Percentiles rank a stretch among this genome's conserved stretches.
phyloP scores from a whole-genome alignment of 192 early-diverging fungal genomes.

The Haplosporangium gracile region DNA sequence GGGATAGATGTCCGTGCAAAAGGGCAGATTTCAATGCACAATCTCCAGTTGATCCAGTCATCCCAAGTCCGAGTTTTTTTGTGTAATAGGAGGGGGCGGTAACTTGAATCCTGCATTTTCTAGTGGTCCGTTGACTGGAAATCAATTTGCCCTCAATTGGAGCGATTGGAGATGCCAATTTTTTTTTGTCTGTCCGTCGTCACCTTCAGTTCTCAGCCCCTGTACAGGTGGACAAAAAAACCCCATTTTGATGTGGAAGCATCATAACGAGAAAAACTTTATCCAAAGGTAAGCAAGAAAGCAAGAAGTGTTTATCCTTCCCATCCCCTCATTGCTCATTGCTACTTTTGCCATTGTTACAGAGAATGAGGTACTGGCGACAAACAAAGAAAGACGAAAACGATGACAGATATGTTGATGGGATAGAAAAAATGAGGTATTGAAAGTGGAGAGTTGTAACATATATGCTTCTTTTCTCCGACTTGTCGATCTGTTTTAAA shows the following conservation, averaged over 20 bases:
- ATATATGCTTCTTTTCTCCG: background rate
- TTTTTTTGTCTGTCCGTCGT: background rate
- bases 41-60: conserved; percentile 7
- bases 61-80: background rate
- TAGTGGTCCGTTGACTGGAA: background rate
- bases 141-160: background rate
- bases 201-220: background rate
- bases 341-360: background rate
- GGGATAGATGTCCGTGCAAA: background rate
- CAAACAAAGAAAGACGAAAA: background rate
- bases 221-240: conserved; percentile 1
- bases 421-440: background rate
- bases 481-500: background rate
- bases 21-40: background rate
- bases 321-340: background rate
- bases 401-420: background rate
- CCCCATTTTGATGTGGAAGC: conserved; percentile 3
- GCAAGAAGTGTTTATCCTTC: background rate
- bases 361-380: background rate
- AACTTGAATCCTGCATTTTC: background rate
- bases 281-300: background rate
- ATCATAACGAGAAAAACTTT: background rate
- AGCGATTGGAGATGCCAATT: conserved; percentile 7
- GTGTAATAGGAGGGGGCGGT: background rate
- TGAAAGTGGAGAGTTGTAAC: background rate